Base-by-base conservation (phyloP, 345 rosid genomes). In the Brassica cretica region DNA sequence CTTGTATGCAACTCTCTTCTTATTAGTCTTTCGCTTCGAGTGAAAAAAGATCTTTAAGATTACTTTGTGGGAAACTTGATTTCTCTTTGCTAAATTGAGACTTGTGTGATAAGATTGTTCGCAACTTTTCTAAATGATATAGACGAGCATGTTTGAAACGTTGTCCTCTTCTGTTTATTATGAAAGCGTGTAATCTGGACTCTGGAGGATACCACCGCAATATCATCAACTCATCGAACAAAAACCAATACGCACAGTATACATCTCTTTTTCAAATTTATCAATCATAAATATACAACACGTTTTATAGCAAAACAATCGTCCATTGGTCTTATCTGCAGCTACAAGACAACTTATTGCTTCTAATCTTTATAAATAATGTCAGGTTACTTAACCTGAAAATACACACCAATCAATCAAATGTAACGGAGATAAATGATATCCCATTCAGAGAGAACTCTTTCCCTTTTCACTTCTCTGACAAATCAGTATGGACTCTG, bases 1-100 rank as follows among this genome's bases (percentile, higher is more conserved):
- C 19, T 21, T 78, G 73, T 78, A 78, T 72, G 77, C 77, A 72
- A 33, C 44, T 72, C 55, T 72, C 30, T 78, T 59, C 46, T 72
- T 68, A 49, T 46, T 60, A 66, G 78, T 66, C 73, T 41, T 78
- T 56, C 19, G 24, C 10, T 27, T 53, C 14, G 10, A 37, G 55
- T 4, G 58, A 35, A 53, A 53, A 27, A 69, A 51, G 59, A 32
- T 49, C 29, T 70, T 24, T 3, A 59, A 60, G 69, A 73, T 21
- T 16, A 29, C 69, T 46, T 46, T 0, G 64, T 74, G 37, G 35
- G 55, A 65, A 65, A 53, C 55, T 10, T 62, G 63, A 66, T 60
- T 65, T 59, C 6, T 25, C 25, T 41, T 59, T 37, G 59, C 75
- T 70, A 70, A 64, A 11, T 44, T 49, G 44, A n/a, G 67, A 39